These are phyloP conservation scores for Physcomitrellopsis africana DNA, from an alignment of 225 moss, liverwort and hornwort genomes.

Conservation along the genomic window DNA sequence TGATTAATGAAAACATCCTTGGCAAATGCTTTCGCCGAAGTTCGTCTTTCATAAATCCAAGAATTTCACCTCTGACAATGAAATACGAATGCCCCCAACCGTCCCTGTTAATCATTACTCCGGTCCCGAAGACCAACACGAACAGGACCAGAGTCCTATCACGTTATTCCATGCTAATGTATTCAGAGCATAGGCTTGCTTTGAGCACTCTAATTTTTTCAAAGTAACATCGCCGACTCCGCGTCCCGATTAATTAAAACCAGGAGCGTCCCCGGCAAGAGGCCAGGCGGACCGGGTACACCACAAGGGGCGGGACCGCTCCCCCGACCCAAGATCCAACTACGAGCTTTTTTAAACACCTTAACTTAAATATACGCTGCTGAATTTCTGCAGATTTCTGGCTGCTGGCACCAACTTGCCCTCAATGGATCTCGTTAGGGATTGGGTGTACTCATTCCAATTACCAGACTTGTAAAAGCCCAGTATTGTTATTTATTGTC, in stretches of 20 bases:
- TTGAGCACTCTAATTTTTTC: constrained; percentile 74
- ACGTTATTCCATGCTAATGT: constrained; percentile 62
- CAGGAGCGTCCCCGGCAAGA: too few species aligned
- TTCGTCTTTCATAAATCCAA: constrained; percentile 77
- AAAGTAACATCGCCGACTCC: constrained; percentile 58
- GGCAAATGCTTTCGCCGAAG: constrained; percentile 82
- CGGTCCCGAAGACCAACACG: constrained; percentile 57
- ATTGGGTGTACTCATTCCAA: too few species aligned
- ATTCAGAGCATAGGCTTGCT: constrained; percentile 66
- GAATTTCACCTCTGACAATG: constrained; percentile 81
- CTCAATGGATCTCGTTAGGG: too few species aligned
- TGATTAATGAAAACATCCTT: constrained; percentile 79
- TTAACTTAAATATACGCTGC: too few species aligned
- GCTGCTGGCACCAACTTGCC: too few species aligned
- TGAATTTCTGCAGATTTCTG: too few species aligned
- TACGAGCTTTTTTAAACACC: too few species aligned
- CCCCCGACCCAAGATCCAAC: too few species aligned
- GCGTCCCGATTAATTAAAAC: constrained; percentile 26
- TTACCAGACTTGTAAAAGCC: too few species aligned
- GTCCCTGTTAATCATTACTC: constrained; percentile 76
- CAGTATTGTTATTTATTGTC: too few species aligned
- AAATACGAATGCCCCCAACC: constrained; percentile 79
- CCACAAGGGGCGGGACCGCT: too few species aligned
- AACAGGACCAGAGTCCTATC: constrained; percentile 22
- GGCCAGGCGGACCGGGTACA: too few species aligned